phyloP scores from a whole-genome alignment of 139 green algal species.

The Chlorella vulgaris region DNA sequence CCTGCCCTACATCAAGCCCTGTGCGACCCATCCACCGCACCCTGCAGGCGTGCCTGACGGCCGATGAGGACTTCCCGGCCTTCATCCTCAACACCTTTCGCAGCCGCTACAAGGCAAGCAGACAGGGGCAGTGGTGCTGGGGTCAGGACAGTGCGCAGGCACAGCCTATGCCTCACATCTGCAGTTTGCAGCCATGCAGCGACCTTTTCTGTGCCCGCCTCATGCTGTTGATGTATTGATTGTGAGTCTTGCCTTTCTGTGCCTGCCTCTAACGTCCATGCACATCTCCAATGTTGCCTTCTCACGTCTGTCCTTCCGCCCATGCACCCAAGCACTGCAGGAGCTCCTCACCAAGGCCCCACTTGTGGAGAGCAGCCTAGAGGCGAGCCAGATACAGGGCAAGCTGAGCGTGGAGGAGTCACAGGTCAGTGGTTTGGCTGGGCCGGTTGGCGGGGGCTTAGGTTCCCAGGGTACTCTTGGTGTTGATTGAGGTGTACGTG shows the following conservation, averaged over 20 bases:
- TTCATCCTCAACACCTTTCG: conserved; percentile 53
- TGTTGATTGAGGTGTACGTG: conserved; percentile 1
- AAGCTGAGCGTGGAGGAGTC: conserved; percentile 51
- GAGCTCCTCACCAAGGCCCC: conserved; percentile 57
- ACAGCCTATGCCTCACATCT: not conserved
- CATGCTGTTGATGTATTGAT: no score
- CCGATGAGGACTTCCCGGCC: conserved; percentile 39
- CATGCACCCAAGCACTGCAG: no score
- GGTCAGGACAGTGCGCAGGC: not conserved
- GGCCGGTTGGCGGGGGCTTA: no score
- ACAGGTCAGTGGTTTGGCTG: conserved; percentile 43
- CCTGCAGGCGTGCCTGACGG: conserved; percentile 9
- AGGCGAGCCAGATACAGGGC: conserved; percentile 38
- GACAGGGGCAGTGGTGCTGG: not conserved
- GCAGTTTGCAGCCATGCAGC: not conserved
- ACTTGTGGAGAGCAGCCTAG: conserved; percentile 42
- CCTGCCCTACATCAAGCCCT: not conserved
- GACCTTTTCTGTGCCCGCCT: not conserved
- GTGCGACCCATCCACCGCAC: not conserved
- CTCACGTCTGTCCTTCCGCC: no score
- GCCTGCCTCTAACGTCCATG: no score
- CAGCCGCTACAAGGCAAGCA: conserved; percentile 48
- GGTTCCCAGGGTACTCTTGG: no score
- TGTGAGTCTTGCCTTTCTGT: no score
- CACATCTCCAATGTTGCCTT: no score